These are phyloP conservation scores for Cercophora scortea DNA, from an alignment of 495 filamentous ascomycete species.

Conservation along the genomic window DNA sequence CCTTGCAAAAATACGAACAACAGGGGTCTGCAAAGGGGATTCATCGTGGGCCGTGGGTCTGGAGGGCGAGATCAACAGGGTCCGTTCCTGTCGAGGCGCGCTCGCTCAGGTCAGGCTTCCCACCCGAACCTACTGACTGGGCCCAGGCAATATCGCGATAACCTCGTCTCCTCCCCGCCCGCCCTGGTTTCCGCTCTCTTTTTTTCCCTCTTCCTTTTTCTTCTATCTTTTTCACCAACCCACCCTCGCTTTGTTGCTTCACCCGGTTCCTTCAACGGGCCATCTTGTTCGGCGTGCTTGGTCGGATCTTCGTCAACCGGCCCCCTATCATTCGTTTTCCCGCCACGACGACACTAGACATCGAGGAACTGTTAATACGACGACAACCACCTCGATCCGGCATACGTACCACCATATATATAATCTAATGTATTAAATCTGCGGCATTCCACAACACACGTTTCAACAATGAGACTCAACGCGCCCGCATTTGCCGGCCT, in stretches of 20 bases:
- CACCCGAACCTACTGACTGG: too few species aligned
- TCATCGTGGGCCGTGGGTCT: not conserved
- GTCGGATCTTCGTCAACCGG: too few species aligned
- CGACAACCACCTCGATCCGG: not conserved
- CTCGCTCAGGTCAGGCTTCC: too few species aligned
- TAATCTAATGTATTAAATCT: slow-evolving; percentile 10
- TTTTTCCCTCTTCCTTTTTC: not conserved
- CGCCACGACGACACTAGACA: too few species aligned
- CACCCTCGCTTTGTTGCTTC: not conserved
- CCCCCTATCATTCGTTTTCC: too few species aligned
- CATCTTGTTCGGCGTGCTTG: too few species aligned
- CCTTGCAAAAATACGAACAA: slow-evolving; percentile 6
- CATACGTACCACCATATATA: too few species aligned
- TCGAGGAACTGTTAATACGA: not conserved
- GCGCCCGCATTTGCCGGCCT: slow-evolving; percentile 17
- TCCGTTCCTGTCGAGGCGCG: too few species aligned
- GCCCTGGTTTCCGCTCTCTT: not conserved
- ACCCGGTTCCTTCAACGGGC: too few species aligned
- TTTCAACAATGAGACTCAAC: slow-evolving; percentile 17
- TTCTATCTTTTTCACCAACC: not conserved
- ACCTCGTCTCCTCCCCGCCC: not conserved
- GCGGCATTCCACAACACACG: not conserved
- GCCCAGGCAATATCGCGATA: not conserved
- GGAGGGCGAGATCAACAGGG: too few species aligned
- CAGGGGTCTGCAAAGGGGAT: not conserved